phyloP scores from a whole-genome alignment of 2,329 filamentous ascomycete genomes.

The Trichoderma harzianum region DNA sequence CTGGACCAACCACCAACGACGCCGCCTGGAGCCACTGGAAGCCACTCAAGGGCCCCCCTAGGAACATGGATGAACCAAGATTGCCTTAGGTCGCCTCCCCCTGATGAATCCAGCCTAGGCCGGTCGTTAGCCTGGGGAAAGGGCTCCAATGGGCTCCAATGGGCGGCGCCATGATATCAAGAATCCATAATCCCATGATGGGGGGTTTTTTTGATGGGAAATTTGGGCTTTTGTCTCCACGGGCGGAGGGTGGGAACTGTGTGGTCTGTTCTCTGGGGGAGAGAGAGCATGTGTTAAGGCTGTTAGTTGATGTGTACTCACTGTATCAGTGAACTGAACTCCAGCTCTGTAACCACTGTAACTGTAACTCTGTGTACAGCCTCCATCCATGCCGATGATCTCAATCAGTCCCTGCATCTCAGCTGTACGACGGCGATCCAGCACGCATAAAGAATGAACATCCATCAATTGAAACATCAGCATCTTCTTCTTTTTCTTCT shows the following conservation, averaged over 20 bases:
- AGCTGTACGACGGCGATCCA: background rate
- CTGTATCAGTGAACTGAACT: too few relatives aligned
- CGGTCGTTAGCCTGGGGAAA: slow-evolving; percentile 7
- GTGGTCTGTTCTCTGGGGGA: too few relatives aligned
- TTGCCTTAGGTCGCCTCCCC: background rate
- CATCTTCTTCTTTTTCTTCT: background rate
- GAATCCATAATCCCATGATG: too few relatives aligned
- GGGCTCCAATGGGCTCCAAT: background rate
- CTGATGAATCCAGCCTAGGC: slow-evolving; percentile 2
- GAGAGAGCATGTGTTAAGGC: too few relatives aligned
- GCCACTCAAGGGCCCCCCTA: background rate
- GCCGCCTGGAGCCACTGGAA: background rate
- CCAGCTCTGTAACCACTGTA: background rate
- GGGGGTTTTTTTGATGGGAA: background rate
- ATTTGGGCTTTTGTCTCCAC: background rate
- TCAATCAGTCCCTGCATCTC: background rate
- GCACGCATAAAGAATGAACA: background rate
- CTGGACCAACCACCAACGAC: background rate
- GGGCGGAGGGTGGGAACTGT: too few relatives aligned
- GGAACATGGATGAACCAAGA: background rate
- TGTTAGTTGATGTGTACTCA: too few relatives aligned
- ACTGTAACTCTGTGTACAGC: background rate
- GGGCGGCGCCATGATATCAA: background rate
- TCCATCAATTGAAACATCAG: background rate
- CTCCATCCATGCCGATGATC: background rate